Conservation (phyloP, 1,284 basidiomycete species). For the Rhodotorula sp. region DNA sequence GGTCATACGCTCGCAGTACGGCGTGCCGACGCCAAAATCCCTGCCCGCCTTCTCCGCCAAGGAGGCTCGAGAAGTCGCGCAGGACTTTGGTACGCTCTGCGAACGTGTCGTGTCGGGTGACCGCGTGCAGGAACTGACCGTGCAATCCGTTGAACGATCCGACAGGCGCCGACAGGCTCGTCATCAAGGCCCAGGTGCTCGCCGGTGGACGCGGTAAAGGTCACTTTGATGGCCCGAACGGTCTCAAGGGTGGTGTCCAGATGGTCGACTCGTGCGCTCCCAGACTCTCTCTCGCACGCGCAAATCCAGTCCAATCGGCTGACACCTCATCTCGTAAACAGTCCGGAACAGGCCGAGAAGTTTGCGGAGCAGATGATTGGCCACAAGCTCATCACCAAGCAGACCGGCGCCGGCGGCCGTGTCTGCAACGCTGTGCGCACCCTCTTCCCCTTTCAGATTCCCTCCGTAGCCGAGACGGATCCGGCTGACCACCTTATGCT, state of each 20-base stretch:
- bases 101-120: no score
- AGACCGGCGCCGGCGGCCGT: slow-evolving; percentile 89
- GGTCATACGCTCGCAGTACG: slow-evolving; percentile 65
- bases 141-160: no score
- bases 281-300: neutral
- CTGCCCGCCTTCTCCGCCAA: slow-evolving; percentile 80
- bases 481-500: no score
- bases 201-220: slow-evolving; percentile 99
- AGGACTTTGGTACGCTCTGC: slow-evolving; percentile 66
- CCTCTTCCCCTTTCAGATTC: slow-evolving; percentile 16
- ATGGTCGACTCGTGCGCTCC: slow-evolving; percentile 75
- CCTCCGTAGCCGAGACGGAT: neutral
- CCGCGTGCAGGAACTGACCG: no score
- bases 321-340: slow-evolving; percentile 47
- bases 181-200: slow-evolving; percentile 98
- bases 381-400: slow-evolving; percentile 95
- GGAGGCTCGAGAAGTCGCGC: slow-evolving; percentile 85
- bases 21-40: slow-evolving; percentile 92
- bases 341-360: slow-evolving; percentile 84
- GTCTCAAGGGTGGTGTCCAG: slow-evolving; percentile 96
- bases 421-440: slow-evolving; percentile 85
- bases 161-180: slow-evolving; percentile 66
- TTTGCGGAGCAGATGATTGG: slow-evolving; percentile 92
- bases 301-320: no score
- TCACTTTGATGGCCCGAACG: slow-evolving; percentile 76